Evolutionary conservation across 495 filamentous ascomycete species (phyloP).

Genomic region (Jackrogersella multiformis): DNA sequence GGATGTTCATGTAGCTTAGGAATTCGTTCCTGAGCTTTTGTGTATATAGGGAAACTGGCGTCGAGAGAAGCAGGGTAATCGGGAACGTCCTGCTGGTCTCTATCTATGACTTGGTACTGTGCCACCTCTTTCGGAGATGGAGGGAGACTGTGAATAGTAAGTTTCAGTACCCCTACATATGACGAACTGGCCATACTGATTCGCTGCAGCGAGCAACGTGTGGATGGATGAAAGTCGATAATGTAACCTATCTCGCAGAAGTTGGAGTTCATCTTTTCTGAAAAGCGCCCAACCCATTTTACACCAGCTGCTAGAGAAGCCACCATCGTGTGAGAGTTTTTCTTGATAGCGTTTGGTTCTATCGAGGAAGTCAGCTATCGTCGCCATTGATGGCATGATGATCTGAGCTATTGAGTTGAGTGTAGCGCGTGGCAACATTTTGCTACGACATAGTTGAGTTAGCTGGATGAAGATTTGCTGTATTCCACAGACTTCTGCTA

Average conservation of each 20-base stretch:
- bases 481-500: conserved; percentile 24
- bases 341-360: conserved; percentile 19
- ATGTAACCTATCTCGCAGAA: conserved; percentile 4
- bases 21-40: background rate
- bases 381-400: conserved; percentile 21
- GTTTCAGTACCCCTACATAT: background rate
- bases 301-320: conserved; percentile 7
- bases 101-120: conserved; percentile 5
- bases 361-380: conserved; percentile 22
- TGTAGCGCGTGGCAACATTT: conserved; percentile 10
- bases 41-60: background rate
- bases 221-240: conserved; percentile 7
- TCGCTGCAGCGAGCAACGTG: background rate
- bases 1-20: background rate
- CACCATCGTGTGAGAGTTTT: background rate
- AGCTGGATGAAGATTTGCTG: conserved; percentile 32
- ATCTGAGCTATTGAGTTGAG: conserved; percentile 28
- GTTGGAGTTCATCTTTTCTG: conserved; percentile 9
- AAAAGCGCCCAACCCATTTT: conserved; percentile 16
- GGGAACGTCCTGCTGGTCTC: background rate
- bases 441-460: conserved; percentile 11
- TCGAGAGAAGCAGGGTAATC: background rate
- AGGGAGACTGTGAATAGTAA: background rate
- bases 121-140: background rate
- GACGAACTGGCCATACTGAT: background rate